A percentile compares a stretch with the other conserved stretches of the same genome.
These are phyloP conservation scores for Fusarium hostae DNA, from an alignment of 2,329 filamentous ascomycete species.

Conservation along the genomic window DNA sequence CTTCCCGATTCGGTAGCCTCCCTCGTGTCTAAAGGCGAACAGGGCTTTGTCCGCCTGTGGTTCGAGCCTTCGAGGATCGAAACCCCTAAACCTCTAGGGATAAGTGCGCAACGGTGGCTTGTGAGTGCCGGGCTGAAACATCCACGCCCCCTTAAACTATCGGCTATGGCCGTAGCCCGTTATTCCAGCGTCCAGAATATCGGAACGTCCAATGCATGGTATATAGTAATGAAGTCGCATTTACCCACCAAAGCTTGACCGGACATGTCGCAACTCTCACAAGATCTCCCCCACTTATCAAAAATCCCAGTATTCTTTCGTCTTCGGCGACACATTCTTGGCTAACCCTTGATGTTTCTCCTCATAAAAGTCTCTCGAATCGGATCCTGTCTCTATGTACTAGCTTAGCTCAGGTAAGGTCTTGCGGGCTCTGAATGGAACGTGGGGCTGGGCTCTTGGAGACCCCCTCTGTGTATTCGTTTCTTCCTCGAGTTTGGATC, in stretches of 20 bases:
- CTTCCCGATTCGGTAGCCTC: slow-evolving; percentile 27
- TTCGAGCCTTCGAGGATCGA: neutral
- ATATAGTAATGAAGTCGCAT: slow-evolving; percentile 3
- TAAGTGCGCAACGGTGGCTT: slow-evolving; percentile 19
- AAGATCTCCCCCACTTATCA: neutral
- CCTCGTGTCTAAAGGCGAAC: slow-evolving; percentile 17
- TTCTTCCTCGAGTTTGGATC: neutral
- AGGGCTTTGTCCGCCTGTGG: slow-evolving; percentile 16
- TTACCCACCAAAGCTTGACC: slow-evolving; percentile 14
- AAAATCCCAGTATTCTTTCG: neutral
- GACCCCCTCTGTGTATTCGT: neutral
- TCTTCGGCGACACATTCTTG: neutral
- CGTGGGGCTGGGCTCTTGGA: slow-evolving; percentile 12
- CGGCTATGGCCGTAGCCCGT: slow-evolving; percentile 14
- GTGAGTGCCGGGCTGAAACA: slow-evolving; percentile 39
- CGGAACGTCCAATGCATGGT: slow-evolving; percentile 17
- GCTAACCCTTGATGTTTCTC: slow-evolving; percentile 5
- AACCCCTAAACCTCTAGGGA: slow-evolving; percentile 3
- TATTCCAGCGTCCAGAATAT: slow-evolving; percentile 2
- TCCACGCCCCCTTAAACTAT: slow-evolving; percentile 17
- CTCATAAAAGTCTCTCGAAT: neutral
- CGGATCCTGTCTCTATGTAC: neutral
- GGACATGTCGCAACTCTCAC: neutral
- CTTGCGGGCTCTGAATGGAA: slow-evolving; percentile 16
- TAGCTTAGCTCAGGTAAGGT: slow-evolving; percentile 9